Percentiles rank a stretch among this genome's conserved stretches.
These are phyloP conservation scores for Aphanomyces stellatus DNA, from an alignment of 352 stramenopile genomes.

Conservation along the genomic window DNA sequence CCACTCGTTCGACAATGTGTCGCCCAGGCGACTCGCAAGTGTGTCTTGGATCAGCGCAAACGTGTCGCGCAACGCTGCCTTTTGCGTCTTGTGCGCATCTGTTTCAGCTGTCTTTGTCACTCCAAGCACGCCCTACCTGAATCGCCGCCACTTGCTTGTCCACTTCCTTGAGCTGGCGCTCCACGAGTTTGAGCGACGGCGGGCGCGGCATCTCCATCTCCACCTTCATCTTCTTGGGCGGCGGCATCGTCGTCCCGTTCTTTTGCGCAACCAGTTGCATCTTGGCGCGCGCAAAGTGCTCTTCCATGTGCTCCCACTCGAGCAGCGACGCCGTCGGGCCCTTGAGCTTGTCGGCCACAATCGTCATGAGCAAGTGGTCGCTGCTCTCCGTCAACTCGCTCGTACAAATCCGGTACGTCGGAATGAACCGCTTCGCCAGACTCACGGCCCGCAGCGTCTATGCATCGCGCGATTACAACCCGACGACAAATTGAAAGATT, in stretches of 20 bases:
- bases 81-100: too few species aligned
- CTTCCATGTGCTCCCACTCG: constrained; percentile 67
- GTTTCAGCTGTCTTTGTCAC: too few species aligned
- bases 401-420: constrained; percentile 51
- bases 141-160: not conserved
- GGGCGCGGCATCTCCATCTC: not conserved
- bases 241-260: too few species aligned
- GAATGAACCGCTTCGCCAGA: constrained; percentile 50
- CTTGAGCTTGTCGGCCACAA: constrained; percentile 60
- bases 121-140: not conserved
- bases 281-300: constrained; percentile 57
- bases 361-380: constrained; percentile 59
- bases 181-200: constrained; percentile 11
- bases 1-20: not conserved
- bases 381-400: constrained; percentile 61
- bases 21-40: too few species aligned
- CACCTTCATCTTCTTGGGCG: not conserved
- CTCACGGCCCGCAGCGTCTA: constrained; percentile 47
- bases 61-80: too few species aligned
- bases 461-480: too few species aligned
- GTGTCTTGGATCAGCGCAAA: too few species aligned
- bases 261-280: too few species aligned
- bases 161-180: constrained; percentile 16
- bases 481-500: too few species aligned
- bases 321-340: constrained; percentile 47